Conservation (phyloP, 2,329 filamentous ascomycete species). For the Colletotrichum abscissum region DNA sequence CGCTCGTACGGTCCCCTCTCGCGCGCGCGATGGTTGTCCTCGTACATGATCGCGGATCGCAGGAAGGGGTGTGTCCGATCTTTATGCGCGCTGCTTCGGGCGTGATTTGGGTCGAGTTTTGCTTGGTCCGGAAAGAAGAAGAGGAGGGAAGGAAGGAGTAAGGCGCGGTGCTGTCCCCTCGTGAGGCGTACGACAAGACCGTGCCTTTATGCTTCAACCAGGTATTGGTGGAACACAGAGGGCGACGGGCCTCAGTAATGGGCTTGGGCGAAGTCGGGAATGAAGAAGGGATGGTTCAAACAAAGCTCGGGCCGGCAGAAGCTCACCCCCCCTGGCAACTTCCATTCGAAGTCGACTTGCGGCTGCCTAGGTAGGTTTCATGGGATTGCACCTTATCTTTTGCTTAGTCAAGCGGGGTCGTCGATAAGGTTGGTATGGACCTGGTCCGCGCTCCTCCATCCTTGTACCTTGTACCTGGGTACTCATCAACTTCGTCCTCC, state of each 20-base stretch:
- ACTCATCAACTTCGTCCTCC: neutral
- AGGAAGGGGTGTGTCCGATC: conserved; percentile 4
- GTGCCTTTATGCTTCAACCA: conserved; percentile 18
- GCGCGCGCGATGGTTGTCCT: conserved; percentile 26
- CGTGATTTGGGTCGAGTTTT: conserved; percentile 5
- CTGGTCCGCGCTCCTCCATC: neutral
- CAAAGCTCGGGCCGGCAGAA: conserved; percentile 7
- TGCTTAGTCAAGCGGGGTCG: conserved; percentile 23
- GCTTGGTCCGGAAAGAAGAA: conserved; percentile 11
- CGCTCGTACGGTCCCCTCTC: conserved; percentile 36
- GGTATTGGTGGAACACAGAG: conserved; percentile 10
- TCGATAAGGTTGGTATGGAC: neutral
- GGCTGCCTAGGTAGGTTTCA: neutral
- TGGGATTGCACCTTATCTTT: neutral
- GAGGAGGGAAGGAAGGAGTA: neutral
- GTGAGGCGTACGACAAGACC: conserved; percentile 25
- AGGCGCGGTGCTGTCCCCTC: conserved; percentile 14
- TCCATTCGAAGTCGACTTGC: neutral
- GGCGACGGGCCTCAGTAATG: neutral
- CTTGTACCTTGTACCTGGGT: neutral
- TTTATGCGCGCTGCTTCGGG: conserved; percentile 1
- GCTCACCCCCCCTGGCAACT: conserved; percentile 22
- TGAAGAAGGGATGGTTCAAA: conserved; percentile 25
- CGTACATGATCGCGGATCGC: conserved; percentile 31
- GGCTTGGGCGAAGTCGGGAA: conserved; percentile 7